Evolutionary conservation across 192 early-diverging fungal species (phyloP).

Genomic region (Phlyctochytrium arcticum): DNA sequence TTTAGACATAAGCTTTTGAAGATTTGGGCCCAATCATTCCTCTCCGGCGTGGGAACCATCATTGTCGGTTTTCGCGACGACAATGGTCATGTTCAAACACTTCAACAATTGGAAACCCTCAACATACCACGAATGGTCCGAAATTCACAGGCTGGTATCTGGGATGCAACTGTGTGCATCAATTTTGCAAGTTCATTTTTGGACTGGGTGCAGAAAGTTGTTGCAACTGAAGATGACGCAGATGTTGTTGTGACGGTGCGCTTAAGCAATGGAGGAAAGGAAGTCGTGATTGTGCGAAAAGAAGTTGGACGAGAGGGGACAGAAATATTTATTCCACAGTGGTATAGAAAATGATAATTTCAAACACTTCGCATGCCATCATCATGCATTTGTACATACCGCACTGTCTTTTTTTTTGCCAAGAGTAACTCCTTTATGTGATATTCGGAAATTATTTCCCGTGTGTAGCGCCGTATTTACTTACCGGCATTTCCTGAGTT

Average conservation of each 20-base stretch:
- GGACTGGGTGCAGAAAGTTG: slow-evolving; percentile 15
- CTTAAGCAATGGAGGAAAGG: not conserved
- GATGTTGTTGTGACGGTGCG: slow-evolving; percentile 22
- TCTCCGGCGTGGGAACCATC: slow-evolving; percentile 79
- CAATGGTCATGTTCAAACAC: slow-evolving; percentile 48
- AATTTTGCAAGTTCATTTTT: slow-evolving; percentile 74
- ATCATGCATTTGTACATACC: no score
- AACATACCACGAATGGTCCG: slow-evolving; percentile 79
- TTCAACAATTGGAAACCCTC: slow-evolving; percentile 69
- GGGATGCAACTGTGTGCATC: slow-evolving; percentile 83
- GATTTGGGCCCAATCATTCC: slow-evolving; percentile 91
- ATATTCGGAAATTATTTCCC: no score
- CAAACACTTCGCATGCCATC: not conserved
- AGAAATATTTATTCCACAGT: slow-evolving; percentile 6
- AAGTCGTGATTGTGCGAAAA: not conserved
- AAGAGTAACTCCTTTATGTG: no score
- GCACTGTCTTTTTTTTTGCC: no score
- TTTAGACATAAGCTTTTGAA: slow-evolving; percentile 77
- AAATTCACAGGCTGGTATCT: slow-evolving; percentile 54
- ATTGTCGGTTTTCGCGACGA: slow-evolving; percentile 85
- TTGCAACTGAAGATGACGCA: slow-evolving; percentile 26
- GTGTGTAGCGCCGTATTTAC: no score
- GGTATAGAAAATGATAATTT: slow-evolving; percentile 5
- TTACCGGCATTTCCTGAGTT: no score
- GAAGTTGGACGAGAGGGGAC: slow-evolving; percentile 5